Evolutionary conservation across 2,329 filamentous ascomycete genomes (phyloP).

Genomic region (Niveomyces coronatus): DNA sequence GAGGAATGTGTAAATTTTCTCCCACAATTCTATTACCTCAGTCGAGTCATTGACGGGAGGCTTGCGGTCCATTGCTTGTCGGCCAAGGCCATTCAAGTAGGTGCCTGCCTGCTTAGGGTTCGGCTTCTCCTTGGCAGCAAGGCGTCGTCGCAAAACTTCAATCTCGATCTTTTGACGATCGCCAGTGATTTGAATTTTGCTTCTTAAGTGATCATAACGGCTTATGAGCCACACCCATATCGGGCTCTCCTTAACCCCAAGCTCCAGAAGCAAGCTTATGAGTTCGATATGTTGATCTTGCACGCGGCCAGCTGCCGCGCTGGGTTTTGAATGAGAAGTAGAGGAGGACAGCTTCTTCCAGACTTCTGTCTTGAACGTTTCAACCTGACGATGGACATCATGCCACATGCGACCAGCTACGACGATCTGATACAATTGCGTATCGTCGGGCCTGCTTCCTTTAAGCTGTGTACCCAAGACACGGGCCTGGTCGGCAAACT

Average conservation of each 20-base stretch:
- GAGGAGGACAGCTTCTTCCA: conserved; percentile 72
- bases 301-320: conserved; percentile 38
- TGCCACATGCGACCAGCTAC: conserved; percentile 91
- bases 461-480: conserved; percentile 50
- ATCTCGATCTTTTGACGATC: conserved; percentile 88
- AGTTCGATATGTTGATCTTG: conserved; percentile 87
- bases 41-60: conserved; percentile 61
- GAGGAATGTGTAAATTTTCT: conserved; percentile 69
- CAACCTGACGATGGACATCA: conserved; percentile 80
- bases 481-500: conserved; percentile 68
- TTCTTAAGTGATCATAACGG: conserved; percentile 79
- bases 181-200: conserved; percentile 67
- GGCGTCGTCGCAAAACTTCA: conserved; percentile 73
- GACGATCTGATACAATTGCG: conserved; percentile 76
- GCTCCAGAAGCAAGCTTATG: conserved; percentile 78
- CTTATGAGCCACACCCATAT: conserved; percentile 95
- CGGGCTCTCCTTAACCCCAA: conserved; percentile 91
- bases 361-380: conserved; percentile 76
- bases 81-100: conserved; percentile 64
- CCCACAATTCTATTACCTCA: conserved; percentile 85
- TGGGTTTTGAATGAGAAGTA: conserved; percentile 44
- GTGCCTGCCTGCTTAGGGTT: conserved; percentile 57
- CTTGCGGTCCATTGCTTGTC: conserved; percentile 53
- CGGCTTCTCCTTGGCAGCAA: conserved; percentile 66
- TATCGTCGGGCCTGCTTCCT: conserved; percentile 55